Conservation (phyloP, 768 basidiomycete species). For the Steccherinum ochraceum region DNA sequence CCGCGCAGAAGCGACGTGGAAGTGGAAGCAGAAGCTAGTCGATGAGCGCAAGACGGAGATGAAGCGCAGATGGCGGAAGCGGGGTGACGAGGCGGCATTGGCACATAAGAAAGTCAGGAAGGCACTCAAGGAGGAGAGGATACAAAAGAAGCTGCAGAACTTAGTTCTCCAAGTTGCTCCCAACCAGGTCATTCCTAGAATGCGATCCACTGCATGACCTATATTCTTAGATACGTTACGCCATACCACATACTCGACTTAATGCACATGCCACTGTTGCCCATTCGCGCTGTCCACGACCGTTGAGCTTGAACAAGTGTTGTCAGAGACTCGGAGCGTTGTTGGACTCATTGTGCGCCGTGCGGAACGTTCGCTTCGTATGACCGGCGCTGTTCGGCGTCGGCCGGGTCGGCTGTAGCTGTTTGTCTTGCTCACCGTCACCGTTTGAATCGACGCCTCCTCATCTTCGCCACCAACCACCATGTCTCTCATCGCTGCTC, state of each 20-base stretch:
- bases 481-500: slow-evolving; percentile 19
- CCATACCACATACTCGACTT: too few species aligned
- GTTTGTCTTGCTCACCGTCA: too few species aligned
- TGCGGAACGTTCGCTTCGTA: too few species aligned
- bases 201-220: not conserved
- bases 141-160: slow-evolving; percentile 21
- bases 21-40: slow-evolving; percentile 57
- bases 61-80: slow-evolving; percentile 48
- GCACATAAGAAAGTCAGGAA: slow-evolving; percentile 17
- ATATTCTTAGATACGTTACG: too few species aligned
- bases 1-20: slow-evolving; percentile 68
- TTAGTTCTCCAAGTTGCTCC: slow-evolving; percentile 23
- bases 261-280: too few species aligned
- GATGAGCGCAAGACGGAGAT: slow-evolving; percentile 53
- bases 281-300: too few species aligned
- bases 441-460: too few species aligned
- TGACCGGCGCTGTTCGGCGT: too few species aligned
- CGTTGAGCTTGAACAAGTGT: too few species aligned
- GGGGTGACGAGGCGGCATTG: slow-evolving; percentile 24
- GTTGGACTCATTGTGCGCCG: too few species aligned
- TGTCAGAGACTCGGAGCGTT: too few species aligned
- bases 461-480: slow-evolving; percentile 10
- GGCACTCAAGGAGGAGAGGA: slow-evolving; percentile 24
- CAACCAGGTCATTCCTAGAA: slow-evolving; percentile 25
- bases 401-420: too few species aligned